Percentiles rank a stretch among this genome's conserved stretches.
phyloP scores from a whole-genome alignment of 108 stramenopile genomes.

The Skeletonema tropicum region DNA sequence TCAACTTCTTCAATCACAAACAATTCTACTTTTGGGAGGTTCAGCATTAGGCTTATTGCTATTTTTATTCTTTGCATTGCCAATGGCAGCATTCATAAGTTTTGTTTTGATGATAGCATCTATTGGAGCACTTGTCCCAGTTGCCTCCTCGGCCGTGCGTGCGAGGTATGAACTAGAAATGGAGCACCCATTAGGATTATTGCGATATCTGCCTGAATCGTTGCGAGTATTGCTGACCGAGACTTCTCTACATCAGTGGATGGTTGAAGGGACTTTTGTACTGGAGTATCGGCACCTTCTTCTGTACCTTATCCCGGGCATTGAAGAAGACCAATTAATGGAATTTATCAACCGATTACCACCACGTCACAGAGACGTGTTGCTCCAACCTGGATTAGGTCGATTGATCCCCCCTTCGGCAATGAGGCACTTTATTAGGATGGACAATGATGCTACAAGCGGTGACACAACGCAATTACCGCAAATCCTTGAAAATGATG shows the following conservation, averaged over 20 bases:
- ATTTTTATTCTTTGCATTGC: constrained; percentile 44
- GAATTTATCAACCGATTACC: constrained; percentile 64
- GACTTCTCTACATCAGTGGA: constrained; percentile 68
- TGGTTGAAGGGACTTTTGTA: constrained; percentile 54
- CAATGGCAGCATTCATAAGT: constrained; percentile 38
- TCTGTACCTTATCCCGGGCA: constrained; percentile 80
- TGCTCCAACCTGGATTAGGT: constrained; percentile 61
- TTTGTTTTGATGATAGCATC: constrained; percentile 32
- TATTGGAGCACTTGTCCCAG: constrained; percentile 36
- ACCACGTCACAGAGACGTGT: constrained; percentile 57
- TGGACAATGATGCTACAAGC: constrained; percentile 6
- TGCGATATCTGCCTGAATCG: constrained; percentile 56
- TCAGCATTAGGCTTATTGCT: constrained; percentile 33
- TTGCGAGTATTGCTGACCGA: constrained; percentile 51
- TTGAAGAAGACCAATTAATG: constrained; percentile 60
- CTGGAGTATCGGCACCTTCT: constrained; percentile 61
- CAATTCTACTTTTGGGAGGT: constrained; percentile 29
- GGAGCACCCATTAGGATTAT: constrained; percentile 39
- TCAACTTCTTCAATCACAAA: constrained; percentile 34
- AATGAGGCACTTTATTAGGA: constrained; percentile 36
- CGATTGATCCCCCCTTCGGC: constrained; percentile 48
- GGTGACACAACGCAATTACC: neutral
- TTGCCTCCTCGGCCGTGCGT: constrained; percentile 23
- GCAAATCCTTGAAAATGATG: constrained; percentile 11
- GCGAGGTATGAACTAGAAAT: constrained; percentile 41